These are phyloP conservation scores for Saturnispora dispora DNA, from an alignment of 805 yeast species.

Conservation along the genomic window DNA sequence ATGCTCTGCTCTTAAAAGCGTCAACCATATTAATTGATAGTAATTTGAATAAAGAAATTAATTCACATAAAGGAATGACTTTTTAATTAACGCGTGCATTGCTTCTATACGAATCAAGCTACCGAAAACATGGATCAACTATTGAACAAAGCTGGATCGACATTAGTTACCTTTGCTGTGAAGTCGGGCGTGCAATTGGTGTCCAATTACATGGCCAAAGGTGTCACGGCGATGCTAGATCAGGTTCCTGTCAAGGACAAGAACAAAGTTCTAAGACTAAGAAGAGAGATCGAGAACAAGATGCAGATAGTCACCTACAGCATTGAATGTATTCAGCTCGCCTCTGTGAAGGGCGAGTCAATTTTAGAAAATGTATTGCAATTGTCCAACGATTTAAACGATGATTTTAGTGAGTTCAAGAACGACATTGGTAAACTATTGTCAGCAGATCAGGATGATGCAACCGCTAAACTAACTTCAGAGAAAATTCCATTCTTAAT, in stretches of 20 bases:
- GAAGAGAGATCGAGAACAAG: slow-evolving; percentile 40
- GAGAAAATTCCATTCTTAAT: slow-evolving; percentile 40
- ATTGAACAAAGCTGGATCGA: slow-evolving; percentile 52
- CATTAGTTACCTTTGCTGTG: slow-evolving; percentile 73
- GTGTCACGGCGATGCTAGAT: slow-evolving; percentile 48
- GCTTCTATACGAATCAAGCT: background rate
- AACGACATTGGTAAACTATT: slow-evolving; percentile 35
- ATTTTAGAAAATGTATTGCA: slow-evolving; percentile 44
- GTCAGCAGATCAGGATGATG: slow-evolving; percentile 18
- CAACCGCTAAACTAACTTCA: slow-evolving; percentile 12
- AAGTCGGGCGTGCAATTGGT: slow-evolving; percentile 70
- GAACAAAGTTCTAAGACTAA: slow-evolving; percentile 29
- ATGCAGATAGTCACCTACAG: slow-evolving; percentile 56
- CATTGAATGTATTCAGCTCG: slow-evolving; percentile 55
- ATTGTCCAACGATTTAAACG: slow-evolving; percentile 45
- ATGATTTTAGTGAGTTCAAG: slow-evolving; percentile 52
- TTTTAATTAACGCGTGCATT: slow-evolving; percentile 1
- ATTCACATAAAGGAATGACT: background rate
- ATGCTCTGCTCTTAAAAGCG: slow-evolving; percentile 32
- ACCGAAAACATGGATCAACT: slow-evolving; percentile 30
- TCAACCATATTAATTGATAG: background rate
- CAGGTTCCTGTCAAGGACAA: slow-evolving; percentile 47
- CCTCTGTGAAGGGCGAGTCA: slow-evolving; percentile 55
- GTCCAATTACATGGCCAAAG: slow-evolving; percentile 60
- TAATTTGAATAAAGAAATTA: background rate